A percentile compares a stretch with the other conserved stretches of the same genome.
These are phyloP conservation scores for Clitocybe nebularis DNA, from an alignment of 1,284 basidiomycete genomes.

Conservation along the genomic window DNA sequence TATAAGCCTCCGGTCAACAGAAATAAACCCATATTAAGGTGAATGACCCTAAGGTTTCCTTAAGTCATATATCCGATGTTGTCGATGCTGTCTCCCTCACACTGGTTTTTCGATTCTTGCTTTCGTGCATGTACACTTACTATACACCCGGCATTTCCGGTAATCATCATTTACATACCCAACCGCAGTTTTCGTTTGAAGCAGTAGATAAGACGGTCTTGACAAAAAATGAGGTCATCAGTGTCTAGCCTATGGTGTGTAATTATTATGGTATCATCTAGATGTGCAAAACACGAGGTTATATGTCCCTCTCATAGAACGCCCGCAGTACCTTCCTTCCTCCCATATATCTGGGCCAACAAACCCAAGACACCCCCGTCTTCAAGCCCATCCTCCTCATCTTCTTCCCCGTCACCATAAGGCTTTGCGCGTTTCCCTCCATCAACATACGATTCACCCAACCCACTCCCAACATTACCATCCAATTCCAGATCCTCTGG, in stretches of 20 bases:
- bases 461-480: conserved; percentile 53
- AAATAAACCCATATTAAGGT: conserved; percentile 25
- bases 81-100: neutral
- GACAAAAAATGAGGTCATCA: no score
- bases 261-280: conserved; percentile 16
- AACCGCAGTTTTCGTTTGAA: no score
- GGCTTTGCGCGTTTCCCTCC: conserved; percentile 40
- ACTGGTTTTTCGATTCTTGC: conserved; percentile 1
- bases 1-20: conserved; percentile 18
- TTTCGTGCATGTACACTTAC: conserved; percentile 1
- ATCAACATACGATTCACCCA: conserved; percentile 75
- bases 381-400: conserved; percentile 55
- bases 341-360: conserved; percentile 74
- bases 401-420: conserved; percentile 44
- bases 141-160: neutral
- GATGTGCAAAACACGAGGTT: no score
- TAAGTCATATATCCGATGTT: no score
- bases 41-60: conserved; percentile 1
- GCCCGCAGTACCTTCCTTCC: conserved; percentile 50
- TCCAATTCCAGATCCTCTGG: conserved; percentile 47
- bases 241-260: no score
- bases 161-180: neutral
- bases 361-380: conserved; percentile 73
- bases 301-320: conserved; percentile 28
- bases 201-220: no score